Evolutionary conservation across 139 green algal genomes (phyloP).

Genomic region (Chlorella sp.): DNA sequence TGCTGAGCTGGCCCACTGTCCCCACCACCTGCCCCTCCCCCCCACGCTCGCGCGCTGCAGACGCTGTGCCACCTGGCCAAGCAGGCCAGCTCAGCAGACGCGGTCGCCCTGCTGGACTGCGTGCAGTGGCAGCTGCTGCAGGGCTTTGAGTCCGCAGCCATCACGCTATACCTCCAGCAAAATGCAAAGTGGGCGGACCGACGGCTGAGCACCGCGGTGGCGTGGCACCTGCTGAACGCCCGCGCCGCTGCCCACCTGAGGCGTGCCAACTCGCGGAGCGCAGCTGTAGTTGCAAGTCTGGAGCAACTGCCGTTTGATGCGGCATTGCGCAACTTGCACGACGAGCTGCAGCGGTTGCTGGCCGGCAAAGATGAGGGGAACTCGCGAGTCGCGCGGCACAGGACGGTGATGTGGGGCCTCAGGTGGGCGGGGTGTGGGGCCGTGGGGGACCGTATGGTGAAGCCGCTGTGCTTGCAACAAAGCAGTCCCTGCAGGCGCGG

Average conservation of each 20-base stretch:
- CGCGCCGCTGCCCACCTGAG: background rate
- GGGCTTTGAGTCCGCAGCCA: background rate
- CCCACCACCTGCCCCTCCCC: background rate
- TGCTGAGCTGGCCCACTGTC: too few relatives aligned
- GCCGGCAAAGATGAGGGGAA: background rate
- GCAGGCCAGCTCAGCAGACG: constrained; percentile 16
- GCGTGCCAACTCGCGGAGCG: too few relatives aligned
- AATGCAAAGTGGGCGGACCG: constrained; percentile 23
- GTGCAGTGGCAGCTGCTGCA: background rate
- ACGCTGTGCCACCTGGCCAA: constrained; percentile 34
- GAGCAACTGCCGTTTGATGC: too few relatives aligned
- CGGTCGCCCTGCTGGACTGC: constrained; percentile 12
- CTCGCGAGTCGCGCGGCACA: background rate
- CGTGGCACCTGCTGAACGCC: constrained; percentile 19
- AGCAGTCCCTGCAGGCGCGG: too few relatives aligned
- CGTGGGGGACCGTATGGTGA: too few relatives aligned
- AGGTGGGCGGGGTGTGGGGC: too few relatives aligned
- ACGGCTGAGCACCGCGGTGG: background rate
- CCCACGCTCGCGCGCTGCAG: background rate
- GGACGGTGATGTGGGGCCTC: background rate
- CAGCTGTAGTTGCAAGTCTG: too few relatives aligned
- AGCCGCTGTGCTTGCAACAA: too few relatives aligned
- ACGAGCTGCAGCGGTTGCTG: background rate
- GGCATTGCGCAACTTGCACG: too few relatives aligned
- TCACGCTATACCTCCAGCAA: constrained; percentile 9